Conservation (phyloP, 768 basidiomycete species). For the Russula vinacea region DNA sequence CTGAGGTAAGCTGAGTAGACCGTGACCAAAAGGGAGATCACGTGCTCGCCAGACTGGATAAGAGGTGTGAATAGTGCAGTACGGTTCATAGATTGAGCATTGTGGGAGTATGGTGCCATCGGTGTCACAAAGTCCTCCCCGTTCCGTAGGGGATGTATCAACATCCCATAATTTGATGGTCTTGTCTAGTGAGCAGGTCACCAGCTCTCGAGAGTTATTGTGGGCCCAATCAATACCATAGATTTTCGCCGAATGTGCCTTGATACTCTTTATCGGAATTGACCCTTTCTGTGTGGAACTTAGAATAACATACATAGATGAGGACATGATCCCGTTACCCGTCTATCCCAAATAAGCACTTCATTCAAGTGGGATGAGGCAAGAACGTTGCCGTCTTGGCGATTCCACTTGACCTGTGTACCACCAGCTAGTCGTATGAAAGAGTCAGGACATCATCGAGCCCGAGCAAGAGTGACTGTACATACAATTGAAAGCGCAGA, state of each 20-base stretch:
- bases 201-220: constrained; percentile 64
- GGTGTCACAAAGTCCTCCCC: constrained; percentile 13
- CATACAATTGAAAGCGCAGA: constrained; percentile 57
- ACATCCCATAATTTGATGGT: constrained; percentile 87
- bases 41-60: constrained; percentile 96
- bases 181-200: constrained; percentile 93
- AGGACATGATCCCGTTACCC: constrained; percentile 49
- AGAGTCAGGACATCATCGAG: constrained; percentile 8
- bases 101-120: constrained; percentile 20
- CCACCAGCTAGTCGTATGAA: constrained; percentile 57
- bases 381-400: constrained; percentile 77
- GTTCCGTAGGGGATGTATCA: constrained; percentile 34
- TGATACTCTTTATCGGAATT: constrained; percentile 67
- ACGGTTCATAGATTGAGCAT: constrained; percentile 39
- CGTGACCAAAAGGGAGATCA: constrained; percentile 86
- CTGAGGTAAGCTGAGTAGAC: constrained; percentile 85
- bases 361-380: constrained; percentile 87
- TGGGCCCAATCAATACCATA: constrained; percentile 98
- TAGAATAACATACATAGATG: background rate
- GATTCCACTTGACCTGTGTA: constrained; percentile 98
- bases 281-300: constrained; percentile 75
- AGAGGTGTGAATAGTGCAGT: constrained; percentile 58
- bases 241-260: constrained; percentile 86
- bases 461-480: constrained; percentile 6
- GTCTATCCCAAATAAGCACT: constrained; percentile 91